Evolutionary conservation across 768 basidiomycete genomes (phyloP), one percentile per base, ranked within the genome.

Genomic region (Suillus paluster): DNA sequence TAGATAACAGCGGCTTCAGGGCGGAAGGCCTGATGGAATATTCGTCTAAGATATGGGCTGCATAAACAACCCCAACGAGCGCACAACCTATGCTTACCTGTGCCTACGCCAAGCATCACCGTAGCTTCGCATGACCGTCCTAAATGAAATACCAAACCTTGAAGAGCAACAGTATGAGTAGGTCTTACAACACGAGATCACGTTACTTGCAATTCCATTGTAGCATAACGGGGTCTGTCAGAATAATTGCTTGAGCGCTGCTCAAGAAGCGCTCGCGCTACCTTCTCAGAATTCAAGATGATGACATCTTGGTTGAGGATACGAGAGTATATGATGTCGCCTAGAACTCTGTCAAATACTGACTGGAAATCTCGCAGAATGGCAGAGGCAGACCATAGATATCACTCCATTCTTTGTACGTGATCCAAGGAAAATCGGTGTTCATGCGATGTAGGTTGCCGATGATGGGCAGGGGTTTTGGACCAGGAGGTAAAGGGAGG

Each of bases 401-500:
- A 33, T 67, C 66, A 30, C 65, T 57, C 72, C 71, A 73, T 39
- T 66, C 61, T 14, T 62, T 61, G 46, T 70, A 73, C 17, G 64
- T 66, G 46, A 70, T 64, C 75, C 76, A 75, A 41, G 72, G 72
- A 38, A 69, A 66, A 3, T 62, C 55, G 62, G 39, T 70, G 14
- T 78, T 74, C 50, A 83, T 71, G 64, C 81, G 76, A 56, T 77
- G 75, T 39, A 84, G 62, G 68, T 84, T 83, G 11, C 84, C 84
- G 34, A 84, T 60, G 39, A 85, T 58, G 10, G 82, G 83, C 17
- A 77, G 68, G 7, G 78, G 76, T 34, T 71, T 75, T 5, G 84
- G 85, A 10, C 84, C 84, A 56, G 84, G 84, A 19, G 84, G 84
- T 39, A 76, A 76, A 8, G 81, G 80, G 23, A 79, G 17, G 17